A percentile compares a stretch with the other conserved stretches of the same genome.
phyloP scores from a whole-genome alignment of 345 rosid species.

The Salix dunnii region DNA sequence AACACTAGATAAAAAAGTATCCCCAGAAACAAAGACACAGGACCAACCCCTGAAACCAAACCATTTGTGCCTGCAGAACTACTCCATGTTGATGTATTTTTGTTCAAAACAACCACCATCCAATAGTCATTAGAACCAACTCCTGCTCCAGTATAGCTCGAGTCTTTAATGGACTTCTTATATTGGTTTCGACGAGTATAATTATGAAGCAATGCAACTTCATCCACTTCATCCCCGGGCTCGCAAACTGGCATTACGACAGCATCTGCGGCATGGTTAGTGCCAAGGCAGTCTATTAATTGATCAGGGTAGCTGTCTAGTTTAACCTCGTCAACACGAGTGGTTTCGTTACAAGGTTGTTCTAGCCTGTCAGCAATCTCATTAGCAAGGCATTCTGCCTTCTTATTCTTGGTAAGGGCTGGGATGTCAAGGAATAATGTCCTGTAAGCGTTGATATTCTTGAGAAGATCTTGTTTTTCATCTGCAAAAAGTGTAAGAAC shows the following conservation, averaged over 20 bases:
- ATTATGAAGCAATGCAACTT: conserved; percentile 21
- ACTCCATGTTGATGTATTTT: conserved; percentile 37
- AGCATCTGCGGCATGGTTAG: neutral
- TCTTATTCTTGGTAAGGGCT: conserved; percentile 41
- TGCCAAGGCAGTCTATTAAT: neutral
- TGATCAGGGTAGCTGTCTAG: neutral
- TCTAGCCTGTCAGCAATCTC: conserved; percentile 42
- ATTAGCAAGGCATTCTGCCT: conserved; percentile 60
- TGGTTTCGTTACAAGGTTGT: neutral
- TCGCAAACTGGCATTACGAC: neutral
- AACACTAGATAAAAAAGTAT: neutral
- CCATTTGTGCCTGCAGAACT: conserved; percentile 35
- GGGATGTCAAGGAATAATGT: conserved; percentile 36
- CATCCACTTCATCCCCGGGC: neutral
- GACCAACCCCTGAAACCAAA: conserved; percentile 10
- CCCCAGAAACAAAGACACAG: conserved; percentile 12
- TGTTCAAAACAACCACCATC: conserved; percentile 65
- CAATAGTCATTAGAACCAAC: conserved; percentile 61
- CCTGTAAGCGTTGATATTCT: conserved; percentile 64
- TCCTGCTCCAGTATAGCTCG: conserved; percentile 54
- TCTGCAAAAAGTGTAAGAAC: neutral
- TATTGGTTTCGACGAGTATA: conserved; percentile 48
- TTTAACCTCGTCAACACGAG: neutral
- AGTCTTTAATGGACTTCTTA: conserved; percentile 49
- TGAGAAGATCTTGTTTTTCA: conserved; percentile 54